Evolutionary conservation across 805 yeast species (phyloP), one percentile per base, ranked within the genome.

Genomic region (Saccharomycopsis malanga): DNA sequence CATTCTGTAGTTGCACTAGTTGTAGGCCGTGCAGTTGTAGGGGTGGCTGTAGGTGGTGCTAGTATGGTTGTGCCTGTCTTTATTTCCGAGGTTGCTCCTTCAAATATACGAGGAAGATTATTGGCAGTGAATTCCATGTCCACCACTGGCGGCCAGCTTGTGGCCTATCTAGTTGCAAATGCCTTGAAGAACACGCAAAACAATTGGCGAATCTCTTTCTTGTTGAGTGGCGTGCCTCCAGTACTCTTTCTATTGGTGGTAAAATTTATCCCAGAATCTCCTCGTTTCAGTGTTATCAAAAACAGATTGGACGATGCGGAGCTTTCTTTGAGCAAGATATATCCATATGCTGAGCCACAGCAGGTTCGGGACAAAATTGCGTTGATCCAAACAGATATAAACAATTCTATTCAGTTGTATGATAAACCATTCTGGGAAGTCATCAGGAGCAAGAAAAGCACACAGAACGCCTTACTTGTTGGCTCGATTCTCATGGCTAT

Each of bases 1-100:
- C 49, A 58, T 20, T 60, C 65, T 12, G 67, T 78, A 58, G 53
- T 60, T 48, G 68, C 67, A 52, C 57, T 74, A 48, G 61, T 70
- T 29, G 54, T 67, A 42, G 91, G 91, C 1, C 68, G 91, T 49
- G 69, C 76, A 25, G 60, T 79, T 27, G 74, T 83, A 14, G 89
- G 89, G n/a, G 57, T 81, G 22, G 87, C 83, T 6, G 79, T 84
- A 21, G 93, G 93, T 14, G 73, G 75, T 23, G 81, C 84, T 4
- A 75, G 88, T 0, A 83, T 82, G 56, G 69, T 80, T 35, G 77
- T 80, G 2, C 91, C 83, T 0, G 68, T 76, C 12, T 77, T 73
- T 57, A 64, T 77, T 12, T 70, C 79, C 21, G 83, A 77, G 57
- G 63, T 75, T 23, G 66, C 74, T 3, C 74, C 76, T 2, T 61